A percentile compares a stretch with the other conserved stretches of the same genome.
Conservation (phyloP, 2,329 filamentous ascomycete genomes). For the Elsinoe arachidis region DNA sequence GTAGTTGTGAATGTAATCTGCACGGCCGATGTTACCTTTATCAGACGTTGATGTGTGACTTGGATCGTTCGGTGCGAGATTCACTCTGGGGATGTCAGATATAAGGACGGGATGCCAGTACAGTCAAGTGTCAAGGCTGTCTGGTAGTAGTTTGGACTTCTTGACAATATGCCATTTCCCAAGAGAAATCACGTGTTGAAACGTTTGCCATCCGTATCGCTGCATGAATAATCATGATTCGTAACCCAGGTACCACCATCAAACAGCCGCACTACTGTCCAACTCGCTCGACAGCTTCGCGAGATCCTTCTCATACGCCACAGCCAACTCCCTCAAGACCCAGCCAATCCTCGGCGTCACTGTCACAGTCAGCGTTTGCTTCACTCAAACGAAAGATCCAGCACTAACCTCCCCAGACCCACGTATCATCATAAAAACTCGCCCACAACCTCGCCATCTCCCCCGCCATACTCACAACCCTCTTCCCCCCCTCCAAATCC, state of each 20-base stretch:
- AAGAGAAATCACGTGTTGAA: background rate
- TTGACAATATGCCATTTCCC: background rate
- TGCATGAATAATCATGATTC: background rate
- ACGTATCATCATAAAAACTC: slow-evolving; percentile 12
- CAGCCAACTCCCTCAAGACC: slow-evolving; percentile 11
- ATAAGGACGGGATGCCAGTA: too few relatives aligned
- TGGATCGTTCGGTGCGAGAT: background rate
- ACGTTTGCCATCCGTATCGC: background rate
- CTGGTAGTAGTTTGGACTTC: background rate
- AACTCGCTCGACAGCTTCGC: background rate
- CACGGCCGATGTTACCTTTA: background rate
- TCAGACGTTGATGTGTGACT: background rate
- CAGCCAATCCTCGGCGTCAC: slow-evolving; percentile 11
- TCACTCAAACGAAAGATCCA: background rate
- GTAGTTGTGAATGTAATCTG: slow-evolving; percentile 2
- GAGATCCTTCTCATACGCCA: slow-evolving; percentile 7
- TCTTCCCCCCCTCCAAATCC: slow-evolving; percentile 33
- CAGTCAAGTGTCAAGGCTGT: background rate
- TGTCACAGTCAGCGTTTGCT: background rate
- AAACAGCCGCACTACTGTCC: background rate
- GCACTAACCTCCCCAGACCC: slow-evolving; percentile 13
- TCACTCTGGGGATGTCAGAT: background rate
- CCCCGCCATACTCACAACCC: slow-evolving; percentile 18
- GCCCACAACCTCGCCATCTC: slow-evolving; percentile 13
- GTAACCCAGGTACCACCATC: background rate